These are phyloP conservation scores for Cercospora zeina DNA, from an alignment of 2,329 filamentous ascomycete genomes.

Conservation along the genomic window DNA sequence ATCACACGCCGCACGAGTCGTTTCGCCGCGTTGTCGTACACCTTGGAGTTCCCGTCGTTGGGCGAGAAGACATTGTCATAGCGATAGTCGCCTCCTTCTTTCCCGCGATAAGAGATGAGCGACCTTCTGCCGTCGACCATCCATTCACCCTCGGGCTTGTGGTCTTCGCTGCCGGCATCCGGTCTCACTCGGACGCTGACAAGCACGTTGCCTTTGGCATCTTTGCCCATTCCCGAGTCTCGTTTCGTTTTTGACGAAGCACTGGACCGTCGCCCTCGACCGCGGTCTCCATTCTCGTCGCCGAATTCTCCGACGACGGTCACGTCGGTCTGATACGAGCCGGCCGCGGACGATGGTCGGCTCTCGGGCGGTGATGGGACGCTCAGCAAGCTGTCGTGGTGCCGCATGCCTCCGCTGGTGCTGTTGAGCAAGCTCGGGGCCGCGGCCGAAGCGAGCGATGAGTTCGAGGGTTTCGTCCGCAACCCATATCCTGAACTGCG, in stretches of 20 bases:
- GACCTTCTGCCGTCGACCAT: conserved; percentile 82
- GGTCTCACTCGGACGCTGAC: conserved; percentile 94
- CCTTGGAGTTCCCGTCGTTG: conserved; percentile 88
- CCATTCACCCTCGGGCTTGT: conserved; percentile 77
- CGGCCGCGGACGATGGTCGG: conserved; percentile 86
- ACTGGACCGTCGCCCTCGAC: conserved; percentile 43
- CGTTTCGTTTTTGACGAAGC: conserved; percentile 1
- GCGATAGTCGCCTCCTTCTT: conserved; percentile 86
- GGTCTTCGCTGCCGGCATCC: conserved; percentile 65
- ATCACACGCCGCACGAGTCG: conserved; percentile 92
- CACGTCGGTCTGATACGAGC: conserved; percentile 85
- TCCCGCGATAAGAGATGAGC: conserved; percentile 78
- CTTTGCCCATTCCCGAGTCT: conserved; percentile 51
- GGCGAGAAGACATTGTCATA: conserved; percentile 98
- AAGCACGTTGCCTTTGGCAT: conserved; percentile 89
- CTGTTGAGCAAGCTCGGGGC: conserved; percentile 74
- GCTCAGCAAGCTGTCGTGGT: conserved; percentile 73
- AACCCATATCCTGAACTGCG: conserved; percentile 45
- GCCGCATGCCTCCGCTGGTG: conserved; percentile 62
- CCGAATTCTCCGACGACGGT: conserved; percentile 82
- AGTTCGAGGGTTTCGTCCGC: conserved; percentile 48
- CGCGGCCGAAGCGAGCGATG: conserved; percentile 44
- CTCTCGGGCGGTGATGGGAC: conserved; percentile 83
- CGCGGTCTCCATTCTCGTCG: conserved; percentile 54
- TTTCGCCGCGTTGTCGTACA: conserved; percentile 93